Evolutionary conservation across 1,284 basidiomycete species (phyloP).

Genomic region (Pterulicium gracile): DNA sequence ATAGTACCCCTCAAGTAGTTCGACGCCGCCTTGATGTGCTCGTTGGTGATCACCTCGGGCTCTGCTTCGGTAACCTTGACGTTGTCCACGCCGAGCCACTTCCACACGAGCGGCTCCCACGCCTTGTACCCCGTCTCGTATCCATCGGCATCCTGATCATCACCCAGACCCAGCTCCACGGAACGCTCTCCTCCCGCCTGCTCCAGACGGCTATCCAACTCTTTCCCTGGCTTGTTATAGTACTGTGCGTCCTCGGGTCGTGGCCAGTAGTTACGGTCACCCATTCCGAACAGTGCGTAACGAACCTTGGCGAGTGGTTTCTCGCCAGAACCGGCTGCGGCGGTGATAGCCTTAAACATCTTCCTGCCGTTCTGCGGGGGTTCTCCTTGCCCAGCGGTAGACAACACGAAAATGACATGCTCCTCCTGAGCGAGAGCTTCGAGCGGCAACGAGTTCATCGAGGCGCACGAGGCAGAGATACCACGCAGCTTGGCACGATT

Average conservation of each 20-base stretch:
- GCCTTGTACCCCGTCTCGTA: conserved; percentile 92
- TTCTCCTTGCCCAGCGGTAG: conserved; percentile 98
- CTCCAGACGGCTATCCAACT: conserved; percentile 73
- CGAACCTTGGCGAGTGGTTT: conserved; percentile 51
- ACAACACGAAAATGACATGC: conserved; percentile 84
- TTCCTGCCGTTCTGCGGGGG: conserved; percentile 93
- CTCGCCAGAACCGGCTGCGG: conserved; percentile 48
- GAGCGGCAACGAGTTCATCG: conserved; percentile 72
- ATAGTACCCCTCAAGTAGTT: conserved; percentile 95
- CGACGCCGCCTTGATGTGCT: conserved; percentile 98
- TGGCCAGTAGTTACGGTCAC: conserved; percentile 99
- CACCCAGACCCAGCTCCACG: conserved; percentile 75
- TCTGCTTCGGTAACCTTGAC: conserved; percentile 89
- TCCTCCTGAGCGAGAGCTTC: conserved; percentile 69
- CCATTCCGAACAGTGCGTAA: conserved; percentile 88
- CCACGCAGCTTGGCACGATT: conserved; percentile 81
- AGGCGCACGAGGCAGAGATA: conserved; percentile 62
- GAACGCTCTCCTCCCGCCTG: conserved; percentile 70
- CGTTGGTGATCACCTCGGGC: conserved; percentile 96
- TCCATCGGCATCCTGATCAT: conserved; percentile 97
- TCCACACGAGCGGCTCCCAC: conserved; percentile 94
- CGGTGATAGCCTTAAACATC: conserved; percentile 81
- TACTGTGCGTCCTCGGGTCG: conserved; percentile 92
- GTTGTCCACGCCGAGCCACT: conserved; percentile 85
- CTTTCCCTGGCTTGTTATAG: conserved; percentile 96